phyloP scores from a whole-genome alignment of 1,284 basidiomycete species.

The Irpex rosettiformis region DNA sequence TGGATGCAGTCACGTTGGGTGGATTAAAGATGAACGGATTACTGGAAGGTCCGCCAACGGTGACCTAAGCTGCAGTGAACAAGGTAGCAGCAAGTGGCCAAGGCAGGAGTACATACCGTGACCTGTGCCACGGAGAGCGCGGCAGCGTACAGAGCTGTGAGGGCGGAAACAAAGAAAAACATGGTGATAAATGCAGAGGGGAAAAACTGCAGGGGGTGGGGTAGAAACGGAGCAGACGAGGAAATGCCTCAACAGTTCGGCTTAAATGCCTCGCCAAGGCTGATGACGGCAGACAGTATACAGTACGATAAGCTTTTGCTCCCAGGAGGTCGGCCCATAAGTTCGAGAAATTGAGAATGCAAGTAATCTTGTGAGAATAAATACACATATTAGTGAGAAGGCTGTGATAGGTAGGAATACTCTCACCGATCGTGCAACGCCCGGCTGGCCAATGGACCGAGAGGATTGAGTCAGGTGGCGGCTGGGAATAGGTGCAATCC shows the following conservation, averaged over 20 bases:
- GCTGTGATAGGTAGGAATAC: not conserved
- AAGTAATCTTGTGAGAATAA: not conserved
- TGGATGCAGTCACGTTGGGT: constrained; percentile 35
- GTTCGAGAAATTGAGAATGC: not conserved
- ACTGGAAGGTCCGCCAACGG: not conserved
- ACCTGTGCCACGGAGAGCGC: constrained; percentile 20
- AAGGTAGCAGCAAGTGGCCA: not conserved
- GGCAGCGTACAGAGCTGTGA: constrained; percentile 18
- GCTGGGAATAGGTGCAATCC: not conserved
- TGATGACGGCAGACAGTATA: not conserved
- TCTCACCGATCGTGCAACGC: not conserved
- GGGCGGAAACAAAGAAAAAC: constrained; percentile 15
- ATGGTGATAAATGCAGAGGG: constrained; percentile 10
- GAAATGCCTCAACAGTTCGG: not conserved
- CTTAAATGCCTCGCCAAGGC: not conserved
- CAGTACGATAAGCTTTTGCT: not conserved
- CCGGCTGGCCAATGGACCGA: not conserved
- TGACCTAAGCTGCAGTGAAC: not conserved
- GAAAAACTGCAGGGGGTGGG: not conserved
- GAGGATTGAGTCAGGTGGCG: not conserved
- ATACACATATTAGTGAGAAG: not conserved
- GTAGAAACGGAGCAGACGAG: not conserved
- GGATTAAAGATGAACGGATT: constrained; percentile 42
- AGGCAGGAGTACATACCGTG: constrained; percentile 5
- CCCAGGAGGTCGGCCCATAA: not conserved